phyloP scores from a whole-genome alignment of 495 filamentous ascomycete species.

The Penicillium diatomitis region DNA sequence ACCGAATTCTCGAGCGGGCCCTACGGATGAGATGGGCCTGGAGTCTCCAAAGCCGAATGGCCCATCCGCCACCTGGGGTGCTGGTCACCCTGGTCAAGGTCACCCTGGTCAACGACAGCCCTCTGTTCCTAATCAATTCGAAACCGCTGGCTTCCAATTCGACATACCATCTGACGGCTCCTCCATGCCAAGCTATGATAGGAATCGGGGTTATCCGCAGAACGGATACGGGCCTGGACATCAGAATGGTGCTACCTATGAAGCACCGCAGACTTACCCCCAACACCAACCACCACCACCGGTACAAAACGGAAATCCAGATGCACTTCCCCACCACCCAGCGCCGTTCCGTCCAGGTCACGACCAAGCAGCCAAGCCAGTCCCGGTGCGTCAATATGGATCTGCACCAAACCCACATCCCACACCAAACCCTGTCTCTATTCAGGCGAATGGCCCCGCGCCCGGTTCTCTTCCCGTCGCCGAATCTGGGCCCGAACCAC shows the following conservation, averaged over 20 bases:
- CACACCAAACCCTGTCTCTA: constrained; percentile 12
- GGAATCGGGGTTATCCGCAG: constrained; percentile 19
- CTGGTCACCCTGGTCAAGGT: no score
- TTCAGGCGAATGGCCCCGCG: no score
- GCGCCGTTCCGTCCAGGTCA: constrained; percentile 71
- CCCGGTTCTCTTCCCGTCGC: no score
- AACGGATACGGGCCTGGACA: constrained; percentile 5
- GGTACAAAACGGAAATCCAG: constrained; percentile 37
- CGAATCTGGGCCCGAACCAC: constrained; percentile 6
- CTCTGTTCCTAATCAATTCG: constrained; percentile 42
- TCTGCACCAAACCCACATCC: constrained; percentile 25
- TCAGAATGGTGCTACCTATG: constrained; percentile 5
- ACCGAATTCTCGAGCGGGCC: constrained; percentile 27
- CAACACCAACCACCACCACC: background rate
- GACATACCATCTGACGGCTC: constrained; percentile 59
- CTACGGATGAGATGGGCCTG: constrained; percentile 44
- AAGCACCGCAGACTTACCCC: no score
- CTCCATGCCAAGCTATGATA: constrained; percentile 33
- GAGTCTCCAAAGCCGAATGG: constrained; percentile 23
- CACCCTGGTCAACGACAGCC: constrained; percentile 55
- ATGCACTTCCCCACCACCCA: constrained; percentile 68
- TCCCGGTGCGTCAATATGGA: constrained; percentile 66
- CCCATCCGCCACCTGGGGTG: constrained; percentile 3
- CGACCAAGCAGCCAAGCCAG: constrained; percentile 46
- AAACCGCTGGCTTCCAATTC: constrained; percentile 49